Base-by-base conservation (phyloP, 495 filamentous ascomycete genomes). In the Aspergillus conjunctus region DNA sequence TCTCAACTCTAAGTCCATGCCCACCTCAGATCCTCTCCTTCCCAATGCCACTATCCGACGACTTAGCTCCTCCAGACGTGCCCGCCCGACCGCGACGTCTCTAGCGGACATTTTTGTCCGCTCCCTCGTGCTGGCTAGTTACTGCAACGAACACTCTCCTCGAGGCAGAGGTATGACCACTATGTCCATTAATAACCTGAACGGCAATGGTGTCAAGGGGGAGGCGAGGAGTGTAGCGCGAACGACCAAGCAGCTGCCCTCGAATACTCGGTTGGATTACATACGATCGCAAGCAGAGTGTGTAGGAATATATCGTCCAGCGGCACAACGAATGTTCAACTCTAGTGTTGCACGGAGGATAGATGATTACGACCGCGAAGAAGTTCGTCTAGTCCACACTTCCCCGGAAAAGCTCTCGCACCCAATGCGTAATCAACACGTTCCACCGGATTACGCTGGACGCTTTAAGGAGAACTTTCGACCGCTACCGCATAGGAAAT, bases 71-170 rank as follows among this genome's bases (percentile, higher is more conserved):
- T 39, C 73, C 66, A 64, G 73, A 69, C 79, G 74, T 39, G 66
- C 75, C 63, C 78, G 79, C 60, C 76, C 72, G 8, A 67, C 66
- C 59, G 66, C 74, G 63, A 71, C 71, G 66, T 73, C 74, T 60
- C 68, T 79, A 73, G 77, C 77, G 62, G 77, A 80, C 63, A 55
- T 77, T 59, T 91, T 92, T 71, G 82, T 91, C 60, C 73, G 79
- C 63, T 86, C 87, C 45, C 72, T 91, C 57, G 85, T 86, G 56
- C 74, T 81, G 61, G 89, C 87, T 50, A 79, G 86, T 49, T 78
- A 81, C 54, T 91, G 88, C 65, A 74, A 73, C 61, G 76, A 82
- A 22, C 87, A 89, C 66, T 74, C 78, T 34, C 75, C 73, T 58
- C 63, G 65, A 49, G 58, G 59, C 46, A 71, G 73, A 58, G 60